phyloP scores from a whole-genome alignment of 257 asterid species.

The Ophiorrhiza pumila region DNA sequence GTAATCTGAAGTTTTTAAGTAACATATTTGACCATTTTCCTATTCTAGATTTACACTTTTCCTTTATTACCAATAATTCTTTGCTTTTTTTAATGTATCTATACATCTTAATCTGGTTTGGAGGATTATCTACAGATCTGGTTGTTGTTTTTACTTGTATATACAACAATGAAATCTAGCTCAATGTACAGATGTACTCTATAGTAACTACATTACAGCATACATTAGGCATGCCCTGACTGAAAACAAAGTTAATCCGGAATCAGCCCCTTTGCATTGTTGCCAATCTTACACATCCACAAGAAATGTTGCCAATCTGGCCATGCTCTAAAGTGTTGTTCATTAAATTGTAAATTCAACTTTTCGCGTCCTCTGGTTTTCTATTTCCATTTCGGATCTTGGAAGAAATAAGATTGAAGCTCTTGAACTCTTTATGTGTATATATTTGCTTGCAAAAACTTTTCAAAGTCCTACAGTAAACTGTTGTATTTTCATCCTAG shows the following conservation, averaged over 20 bases:
- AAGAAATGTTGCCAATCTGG: not conserved
- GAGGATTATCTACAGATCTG: not conserved
- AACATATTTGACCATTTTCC: not conserved
- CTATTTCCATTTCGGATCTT: not conserved
- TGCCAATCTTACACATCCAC: not conserved
- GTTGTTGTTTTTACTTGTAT: not conserved
- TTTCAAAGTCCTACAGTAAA: not conserved
- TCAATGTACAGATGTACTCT: not conserved
- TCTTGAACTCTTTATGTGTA: not conserved
- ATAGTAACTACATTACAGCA: not conserved
- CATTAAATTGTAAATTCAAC: not conserved
- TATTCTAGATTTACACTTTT: not conserved
- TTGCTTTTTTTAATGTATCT: not conserved
- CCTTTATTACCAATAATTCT: not conserved
- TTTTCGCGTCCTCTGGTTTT: not conserved
- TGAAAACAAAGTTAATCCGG: not conserved
- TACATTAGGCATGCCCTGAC: not conserved
- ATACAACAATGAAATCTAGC: not conserved
- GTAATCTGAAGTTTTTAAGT: slow-evolving; percentile 2
- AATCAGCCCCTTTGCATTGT: not conserved
- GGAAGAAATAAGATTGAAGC: not conserved
- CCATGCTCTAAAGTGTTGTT: not conserved
- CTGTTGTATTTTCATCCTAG: not conserved
- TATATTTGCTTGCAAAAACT: not conserved
- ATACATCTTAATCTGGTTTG: not conserved